Percentiles rank a stretch among this genome's conserved stretches.
Conservation (phyloP, 2,329 filamentous ascomycete species). For the Metarhizium album region DNA sequence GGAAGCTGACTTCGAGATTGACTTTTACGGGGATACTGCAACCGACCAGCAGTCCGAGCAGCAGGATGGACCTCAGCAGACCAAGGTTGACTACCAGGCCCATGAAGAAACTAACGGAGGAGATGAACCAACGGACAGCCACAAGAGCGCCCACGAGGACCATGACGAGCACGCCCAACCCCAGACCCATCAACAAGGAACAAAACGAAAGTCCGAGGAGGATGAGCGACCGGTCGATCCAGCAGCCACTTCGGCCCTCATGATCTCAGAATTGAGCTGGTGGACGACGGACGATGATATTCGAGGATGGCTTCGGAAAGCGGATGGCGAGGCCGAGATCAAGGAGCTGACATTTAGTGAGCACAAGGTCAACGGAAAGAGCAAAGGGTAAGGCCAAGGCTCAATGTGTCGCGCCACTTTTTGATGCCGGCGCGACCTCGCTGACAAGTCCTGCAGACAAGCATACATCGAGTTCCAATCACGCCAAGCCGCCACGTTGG, state of each 20-base stretch:
- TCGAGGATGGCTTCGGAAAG: slow-evolving; percentile 71
- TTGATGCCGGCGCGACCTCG: background rate
- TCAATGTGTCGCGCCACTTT: background rate
- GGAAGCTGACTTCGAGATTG: slow-evolving; percentile 63
- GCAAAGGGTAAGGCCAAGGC: slow-evolving; percentile 72
- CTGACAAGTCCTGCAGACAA: slow-evolving; percentile 33
- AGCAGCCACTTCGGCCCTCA: slow-evolving; percentile 56
- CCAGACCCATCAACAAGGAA: slow-evolving; percentile 30
- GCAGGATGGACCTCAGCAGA: slow-evolving; percentile 25
- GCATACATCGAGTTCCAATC: slow-evolving; percentile 79
- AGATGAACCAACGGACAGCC: slow-evolving; percentile 22
- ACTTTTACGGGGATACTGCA: slow-evolving; percentile 55
- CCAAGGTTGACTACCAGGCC: slow-evolving; percentile 13
- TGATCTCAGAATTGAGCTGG: slow-evolving; percentile 89
- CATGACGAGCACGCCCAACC: slow-evolving; percentile 17
- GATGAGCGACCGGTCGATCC: slow-evolving; percentile 50
- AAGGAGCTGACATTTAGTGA: slow-evolving; percentile 95
- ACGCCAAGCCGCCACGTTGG: slow-evolving; percentile 73
- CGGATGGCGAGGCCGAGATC: slow-evolving; percentile 72
- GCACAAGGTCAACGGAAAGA: slow-evolving; percentile 98
- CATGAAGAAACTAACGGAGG: slow-evolving; percentile 28
- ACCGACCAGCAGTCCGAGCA: slow-evolving; percentile 29
- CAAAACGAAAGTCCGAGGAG: slow-evolving; percentile 50
- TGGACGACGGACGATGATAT: slow-evolving; percentile 96
- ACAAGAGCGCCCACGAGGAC: slow-evolving; percentile 13